Base-by-base conservation (phyloP, 2,329 filamentous ascomycete genomes). In the Didymella arachidicola region DNA sequence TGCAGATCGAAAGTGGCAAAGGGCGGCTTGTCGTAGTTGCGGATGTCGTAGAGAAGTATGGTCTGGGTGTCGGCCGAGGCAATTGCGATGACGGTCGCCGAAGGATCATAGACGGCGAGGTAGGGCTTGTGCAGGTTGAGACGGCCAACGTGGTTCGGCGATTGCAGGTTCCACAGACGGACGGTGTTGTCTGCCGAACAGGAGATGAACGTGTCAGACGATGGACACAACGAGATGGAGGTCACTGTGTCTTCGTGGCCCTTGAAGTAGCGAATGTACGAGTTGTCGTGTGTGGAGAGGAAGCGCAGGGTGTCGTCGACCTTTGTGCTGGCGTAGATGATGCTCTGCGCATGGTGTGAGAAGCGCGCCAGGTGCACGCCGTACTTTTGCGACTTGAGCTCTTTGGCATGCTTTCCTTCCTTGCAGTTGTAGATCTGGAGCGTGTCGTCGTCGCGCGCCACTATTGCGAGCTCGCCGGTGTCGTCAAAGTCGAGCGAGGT, bases 401-500 rank as follows among this genome's bases (percentile, higher is more conserved):
- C 89, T 80, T 98, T 98, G 45, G 92, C 91, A 68, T 93, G 89
- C 60, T 91, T 90, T 4, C 95, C 95, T 65, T 97, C 93, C 71
- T 90, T 91, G 63, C 96, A 89, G 71, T 95, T 96, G 81, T 96
- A 99, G 30, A 99, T 89, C 73, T 98, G 93, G 62, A 99, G 91
- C 3, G 92, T 96, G 76, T 97, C 93, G 77, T 99, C 95, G 80
- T 92, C 93, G 66, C 93, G 91, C 6, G 93, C 92, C 0, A 93
- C 91, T 78, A 99, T 92, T 59, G 96, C 86, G 48, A 94, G 90
- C 77, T 97, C 93, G 76, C 95, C 95, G 42, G 91, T 90, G 79
- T 98, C 93, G 77, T 98, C 93, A 75, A 97, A 99, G 80, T 99
- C 94, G 69, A 99, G 86, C 1, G 94, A 98, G 8, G 95, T 90